Evolutionary conservation across 192 early-diverging fungal genomes (phyloP), one percentile per base, ranked within the genome.

Genomic region (Gryganskiella cystojenkinii): DNA sequence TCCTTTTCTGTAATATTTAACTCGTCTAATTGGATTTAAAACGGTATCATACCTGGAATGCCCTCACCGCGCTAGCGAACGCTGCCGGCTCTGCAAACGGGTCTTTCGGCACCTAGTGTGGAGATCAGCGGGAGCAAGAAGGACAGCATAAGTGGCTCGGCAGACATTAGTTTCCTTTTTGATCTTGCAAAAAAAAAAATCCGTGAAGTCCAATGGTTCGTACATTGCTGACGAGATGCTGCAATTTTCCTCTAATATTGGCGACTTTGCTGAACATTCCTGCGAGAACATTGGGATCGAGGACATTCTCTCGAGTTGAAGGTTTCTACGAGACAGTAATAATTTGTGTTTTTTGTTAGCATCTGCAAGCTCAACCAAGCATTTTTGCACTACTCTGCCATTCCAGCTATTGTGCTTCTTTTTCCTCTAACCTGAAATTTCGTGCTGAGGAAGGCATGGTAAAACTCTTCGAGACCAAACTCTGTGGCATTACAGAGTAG

Each of bases 271-370:
- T 85, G 30, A 87, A 79, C 52, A 87, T 68, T 17, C 80, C 75
- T 40, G 85, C 80, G 10, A 87, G 54, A 19, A 87, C 59, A 65
- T 81, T 79, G 2, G 85, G 85, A 20, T 87, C 85, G 61, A 87
- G 64, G 64, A 72, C 81, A n/a, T 69, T 56, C 9, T 87, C 83
- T 19, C 31, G 52, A 3, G 56, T 44, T 24, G 61, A 14, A 50
- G 66, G 63, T 70, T 30, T 59, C 65, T 67, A 50, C 7, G 40
- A 3, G 9, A 50, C 15, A 14, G n/a, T 2, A n/a, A 27, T 24
- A 22, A 27, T 34, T 34, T n/a, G n/a, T n/a, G n/a, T n/a, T n/a
- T n/a, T n/a, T n/a, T n/a, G n/a, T n/a, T n/a, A n/a, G n/a, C n/a
- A n/a, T n/a, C n/a, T n/a, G n/a, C n/a, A n/a, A n/a, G n/a, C n/a